These are phyloP conservation scores for Neocallimastix lanati DNA, from an alignment of 192 early-diverging fungal species.

Conservation along the genomic window DNA sequence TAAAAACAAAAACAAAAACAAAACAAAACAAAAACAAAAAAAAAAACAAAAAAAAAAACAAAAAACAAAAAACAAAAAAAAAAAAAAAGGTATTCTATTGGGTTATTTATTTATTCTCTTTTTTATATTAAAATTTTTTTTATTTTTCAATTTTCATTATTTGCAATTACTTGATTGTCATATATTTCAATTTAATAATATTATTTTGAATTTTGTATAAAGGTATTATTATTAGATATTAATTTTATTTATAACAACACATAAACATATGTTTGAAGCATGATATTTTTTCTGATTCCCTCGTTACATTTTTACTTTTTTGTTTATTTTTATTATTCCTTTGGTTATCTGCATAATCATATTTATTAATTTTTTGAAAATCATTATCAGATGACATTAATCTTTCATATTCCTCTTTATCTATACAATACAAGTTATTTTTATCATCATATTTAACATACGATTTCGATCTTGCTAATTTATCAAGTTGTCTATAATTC, in stretches of 20 bases:
- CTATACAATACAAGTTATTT: background rate
- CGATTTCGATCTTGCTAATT: background rate
- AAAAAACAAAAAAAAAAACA: too few relatives aligned
- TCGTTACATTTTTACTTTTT: background rate
- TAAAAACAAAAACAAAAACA: too few relatives aligned
- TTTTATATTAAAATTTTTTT: too few relatives aligned
- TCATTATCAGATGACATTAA: background rate
- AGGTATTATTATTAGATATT: too few relatives aligned
- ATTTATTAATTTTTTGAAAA: background rate
- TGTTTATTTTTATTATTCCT: background rate
- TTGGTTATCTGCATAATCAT: background rate
- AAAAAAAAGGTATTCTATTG: too few relatives aligned
- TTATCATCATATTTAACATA: background rate
- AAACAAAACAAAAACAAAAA: too few relatives aligned
- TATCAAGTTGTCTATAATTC: background rate
- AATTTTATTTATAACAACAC: background rate
- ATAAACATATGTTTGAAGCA: background rate
- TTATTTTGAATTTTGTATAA: too few relatives aligned
- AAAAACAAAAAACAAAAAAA: too few relatives aligned
- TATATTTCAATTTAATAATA: too few relatives aligned
- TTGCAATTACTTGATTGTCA: too few relatives aligned
- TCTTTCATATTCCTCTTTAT: background rate
- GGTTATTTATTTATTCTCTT: too few relatives aligned
- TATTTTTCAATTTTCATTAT: too few relatives aligned
- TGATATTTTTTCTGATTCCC: background rate